These are phyloP conservation scores for Mortierella sp. DNA, from an alignment of 371 early-diverging fungal genomes.

Conservation along the genomic window DNA sequence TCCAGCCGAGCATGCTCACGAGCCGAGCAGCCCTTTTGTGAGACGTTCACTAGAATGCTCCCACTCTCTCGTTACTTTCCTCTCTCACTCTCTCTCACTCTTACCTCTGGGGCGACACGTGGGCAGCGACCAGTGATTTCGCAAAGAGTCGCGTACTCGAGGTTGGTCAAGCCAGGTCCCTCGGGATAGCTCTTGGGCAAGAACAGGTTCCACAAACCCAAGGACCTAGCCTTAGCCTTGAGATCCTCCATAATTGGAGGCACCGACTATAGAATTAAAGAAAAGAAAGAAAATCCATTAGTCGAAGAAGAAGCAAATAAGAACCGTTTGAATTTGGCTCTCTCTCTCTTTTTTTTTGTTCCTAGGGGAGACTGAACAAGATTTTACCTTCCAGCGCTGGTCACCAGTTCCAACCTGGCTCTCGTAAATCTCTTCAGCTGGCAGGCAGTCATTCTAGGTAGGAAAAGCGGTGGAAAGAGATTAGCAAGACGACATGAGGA, in stretches of 20 bases:
- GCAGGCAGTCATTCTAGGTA: conserved; percentile 91
- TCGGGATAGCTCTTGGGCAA: conserved; percentile 78
- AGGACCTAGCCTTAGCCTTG: conserved; percentile 84
- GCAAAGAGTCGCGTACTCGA: conserved; percentile 93
- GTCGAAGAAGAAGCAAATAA: neutral
- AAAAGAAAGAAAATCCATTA: neutral
- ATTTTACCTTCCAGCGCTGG: conserved; percentile 82
- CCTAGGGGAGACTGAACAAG: too few relatives aligned
- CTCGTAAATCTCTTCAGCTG: conserved; percentile 84
- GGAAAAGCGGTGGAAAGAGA: neutral
- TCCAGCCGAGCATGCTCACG: too few relatives aligned
- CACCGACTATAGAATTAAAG: conserved; percentile 55
- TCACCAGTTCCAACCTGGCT: conserved; percentile 80
- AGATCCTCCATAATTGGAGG: conserved; percentile 90
- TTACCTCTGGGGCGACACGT: conserved; percentile 84
- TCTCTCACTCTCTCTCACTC: neutral
- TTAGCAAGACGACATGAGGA: neutral
- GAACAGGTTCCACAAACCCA: conserved; percentile 98
- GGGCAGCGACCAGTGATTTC: conserved; percentile 88
- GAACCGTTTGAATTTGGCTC: too few relatives aligned
- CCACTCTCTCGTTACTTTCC: too few relatives aligned
- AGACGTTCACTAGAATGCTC: too few relatives aligned
- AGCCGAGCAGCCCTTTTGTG: too few relatives aligned
- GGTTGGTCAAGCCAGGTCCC: conserved; percentile 91
- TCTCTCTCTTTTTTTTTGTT: conserved; percentile 2